A percentile compares a stretch with the other conserved stretches of the same genome.
Evolutionary conservation across 1,284 basidiomycete species (phyloP).

Genomic region (Apiotrichum akiyoshidainum): DNA sequence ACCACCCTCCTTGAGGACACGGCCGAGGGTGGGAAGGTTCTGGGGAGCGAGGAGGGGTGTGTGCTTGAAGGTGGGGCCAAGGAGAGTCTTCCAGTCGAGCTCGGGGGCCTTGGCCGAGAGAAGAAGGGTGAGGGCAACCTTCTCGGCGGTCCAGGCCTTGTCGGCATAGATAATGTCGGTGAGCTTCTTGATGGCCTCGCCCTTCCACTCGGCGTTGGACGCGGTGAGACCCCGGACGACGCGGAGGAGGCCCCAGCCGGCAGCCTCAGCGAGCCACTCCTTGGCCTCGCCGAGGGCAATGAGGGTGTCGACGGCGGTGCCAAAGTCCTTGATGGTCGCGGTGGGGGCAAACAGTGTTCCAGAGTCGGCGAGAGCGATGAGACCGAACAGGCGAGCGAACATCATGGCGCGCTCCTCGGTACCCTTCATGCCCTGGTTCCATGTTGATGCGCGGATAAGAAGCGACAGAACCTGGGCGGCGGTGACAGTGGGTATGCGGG

Average conservation of each 20-base stretch:
- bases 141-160: conserved; percentile 78
- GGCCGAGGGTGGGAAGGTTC: conserved; percentile 72
- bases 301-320: conserved; percentile 64
- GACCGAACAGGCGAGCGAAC: conserved; percentile 88
- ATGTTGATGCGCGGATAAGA: conserved; percentile 66
- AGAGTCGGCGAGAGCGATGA: conserved; percentile 76
- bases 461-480: conserved; percentile 71
- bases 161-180: conserved; percentile 59
- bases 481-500: conserved; percentile 72
- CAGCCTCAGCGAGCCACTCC: conserved; percentile 86
- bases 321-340: conserved; percentile 61
- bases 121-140: conserved; percentile 73
- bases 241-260: conserved; percentile 76
- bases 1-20: conserved; percentile 62
- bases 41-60: conserved; percentile 61
- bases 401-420: conserved; percentile 88
- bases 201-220: conserved; percentile 67
- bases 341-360: conserved; percentile 66
- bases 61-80: conserved; percentile 75
- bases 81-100: conserved; percentile 65
- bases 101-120: conserved; percentile 52
- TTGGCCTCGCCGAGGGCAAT: conserved; percentile 73
- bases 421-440: conserved; percentile 70
- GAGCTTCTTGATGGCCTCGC: conserved; percentile 60
- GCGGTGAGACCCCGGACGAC: conserved; percentile 61